phyloP scores from a whole-genome alignment of 129 eudicot species.

The Arctium lappa region DNA sequence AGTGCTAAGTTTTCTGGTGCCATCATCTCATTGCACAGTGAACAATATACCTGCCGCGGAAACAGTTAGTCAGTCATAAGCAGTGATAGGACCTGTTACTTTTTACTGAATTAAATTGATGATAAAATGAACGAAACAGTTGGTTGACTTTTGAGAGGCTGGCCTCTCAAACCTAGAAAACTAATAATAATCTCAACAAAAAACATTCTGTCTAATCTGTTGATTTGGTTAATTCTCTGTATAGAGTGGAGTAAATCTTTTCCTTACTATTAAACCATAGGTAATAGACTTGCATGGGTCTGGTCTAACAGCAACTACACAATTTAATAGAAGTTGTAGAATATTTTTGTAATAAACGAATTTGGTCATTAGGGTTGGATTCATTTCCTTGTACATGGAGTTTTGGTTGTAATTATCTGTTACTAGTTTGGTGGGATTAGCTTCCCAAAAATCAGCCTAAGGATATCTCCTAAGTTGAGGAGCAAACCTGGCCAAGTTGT shows the following conservation, averaged over 20 bases:
- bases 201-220: not conserved
- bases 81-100: not conserved
- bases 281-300: not conserved
- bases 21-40: constrained; percentile 73
- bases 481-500: too few species aligned
- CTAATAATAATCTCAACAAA: not conserved
- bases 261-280: not conserved
- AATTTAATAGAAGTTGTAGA: not conserved
- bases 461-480: too few species aligned
- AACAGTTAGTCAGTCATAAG: not conserved
- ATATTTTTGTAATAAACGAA: too few species aligned
- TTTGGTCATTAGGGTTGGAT: not conserved
- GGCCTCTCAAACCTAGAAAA: not conserved
- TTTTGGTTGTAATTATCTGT: not conserved
- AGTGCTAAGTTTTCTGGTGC: constrained; percentile 56
- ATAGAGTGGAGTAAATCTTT: not conserved
- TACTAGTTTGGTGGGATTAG: not conserved
- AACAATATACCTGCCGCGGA: constrained; percentile 64
- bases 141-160: not conserved
- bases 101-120: not conserved
- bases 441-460: not conserved
- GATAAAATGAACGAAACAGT: not conserved
- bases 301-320: not conserved
- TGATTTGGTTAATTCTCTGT: not conserved
- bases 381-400: not conserved